Base-by-base conservation (phyloP, 2,329 filamentous ascomycete species). In the Arthroderma sp. region DNA sequence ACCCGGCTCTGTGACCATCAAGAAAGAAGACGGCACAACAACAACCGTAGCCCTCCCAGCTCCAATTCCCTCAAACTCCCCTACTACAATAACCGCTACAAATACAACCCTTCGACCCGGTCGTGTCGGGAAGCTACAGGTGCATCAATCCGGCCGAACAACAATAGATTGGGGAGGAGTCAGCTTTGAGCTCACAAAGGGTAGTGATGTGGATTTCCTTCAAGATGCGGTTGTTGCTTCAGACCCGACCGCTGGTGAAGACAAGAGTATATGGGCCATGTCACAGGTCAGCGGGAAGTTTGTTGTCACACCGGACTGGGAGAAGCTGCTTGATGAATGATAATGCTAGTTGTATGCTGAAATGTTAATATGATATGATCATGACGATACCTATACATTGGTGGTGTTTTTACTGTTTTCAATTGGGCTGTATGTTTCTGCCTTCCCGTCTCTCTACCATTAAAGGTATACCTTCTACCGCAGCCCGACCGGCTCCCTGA, bases 211-310 rank as follows among this genome's bases (percentile, higher is more conserved):
- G 36, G 67, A 68, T 27, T 80, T 80, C 53, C 58, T 79, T 47
- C 76, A 81, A 59, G 78, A 81, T 55, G 72, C 75, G 0, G 63
- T 80, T 27, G 61, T 67, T 27, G 56, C 61, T 29, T 63, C 61
- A 44, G 53, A 50, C 41, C 55, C 53, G 27, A 54, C 45, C 8
- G 45, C 42, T 7, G 40, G 60, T 11, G 53, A 53, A 11, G 59
- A 66, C 11, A 61, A 66, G 37, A 64, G 66, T 45, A 68, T 72
- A 33, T 71, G 71, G 60, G 71, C 71, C 2, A 73, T 81, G 64
- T 78, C 77, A 6, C 71, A 77, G 53, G 66, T 81, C n/a, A 75
- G 72, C 58, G 75, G 74, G 44, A 80, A 79, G 60, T 79, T 80
- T 55, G 74, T 80, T 2, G 72, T 80, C 31, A 73, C 69, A 42